Conservation (phyloP, 2,329 filamentous ascomycete genomes). For the Cytospora schulzeri region DNA sequence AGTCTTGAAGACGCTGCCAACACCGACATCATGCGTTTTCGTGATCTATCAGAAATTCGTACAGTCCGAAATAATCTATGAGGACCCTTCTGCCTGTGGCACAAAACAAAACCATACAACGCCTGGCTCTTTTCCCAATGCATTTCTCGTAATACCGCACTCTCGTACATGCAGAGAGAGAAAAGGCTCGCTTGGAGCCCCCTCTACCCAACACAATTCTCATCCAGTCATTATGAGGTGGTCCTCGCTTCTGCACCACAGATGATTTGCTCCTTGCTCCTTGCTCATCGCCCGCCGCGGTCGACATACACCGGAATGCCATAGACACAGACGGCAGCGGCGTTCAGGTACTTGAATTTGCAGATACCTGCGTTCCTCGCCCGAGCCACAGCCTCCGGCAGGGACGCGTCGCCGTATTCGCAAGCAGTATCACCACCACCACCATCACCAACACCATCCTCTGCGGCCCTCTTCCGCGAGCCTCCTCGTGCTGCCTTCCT, state of each 20-base stretch:
- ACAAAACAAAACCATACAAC: constrained; percentile 13
- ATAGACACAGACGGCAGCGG: constrained; percentile 90
- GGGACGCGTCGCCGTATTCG: constrained; percentile 47
- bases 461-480: constrained; percentile 31
- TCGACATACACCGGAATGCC: constrained; percentile 86
- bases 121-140: constrained; percentile 16
- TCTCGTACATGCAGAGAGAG: not conserved
- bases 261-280: not conserved
- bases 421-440: constrained; percentile 34
- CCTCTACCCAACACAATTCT: not conserved
- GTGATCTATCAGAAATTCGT: not conserved
- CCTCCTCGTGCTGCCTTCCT: constrained; percentile 20
- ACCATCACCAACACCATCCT: constrained; percentile 32
- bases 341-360: constrained; percentile 87
- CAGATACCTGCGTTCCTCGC: constrained; percentile 69
- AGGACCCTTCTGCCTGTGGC: constrained; percentile 1
- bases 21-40: constrained; percentile 7
- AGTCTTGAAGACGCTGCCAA: constrained; percentile 12
- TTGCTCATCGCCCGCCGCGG: constrained; percentile 2
- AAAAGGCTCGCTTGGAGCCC: not conserved
- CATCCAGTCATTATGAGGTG: constrained; percentile 6
- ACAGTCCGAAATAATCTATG: not conserved
- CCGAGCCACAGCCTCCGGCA: constrained; percentile 80
- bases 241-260: not conserved
- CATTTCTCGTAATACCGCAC: constrained; percentile 13